A percentile compares a stretch with the other conserved stretches of the same genome.
phyloP scores from a whole-genome alignment of 257 asterid genomes.

The Solanum appendiculatum region DNA sequence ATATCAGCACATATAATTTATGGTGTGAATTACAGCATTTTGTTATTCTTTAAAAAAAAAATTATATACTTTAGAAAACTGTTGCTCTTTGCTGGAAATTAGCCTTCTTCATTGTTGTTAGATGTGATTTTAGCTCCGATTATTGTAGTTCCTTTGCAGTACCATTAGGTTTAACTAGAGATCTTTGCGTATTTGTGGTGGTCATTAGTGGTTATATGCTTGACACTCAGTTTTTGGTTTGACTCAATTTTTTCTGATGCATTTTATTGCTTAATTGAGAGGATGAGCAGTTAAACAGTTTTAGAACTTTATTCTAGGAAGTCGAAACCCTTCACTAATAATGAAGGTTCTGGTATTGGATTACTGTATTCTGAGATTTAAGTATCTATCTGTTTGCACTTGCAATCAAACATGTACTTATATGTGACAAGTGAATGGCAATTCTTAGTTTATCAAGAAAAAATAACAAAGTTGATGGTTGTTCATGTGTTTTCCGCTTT shows the following conservation, averaged over 20 bases:
- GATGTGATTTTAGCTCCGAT: background rate
- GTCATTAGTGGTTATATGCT: background rate
- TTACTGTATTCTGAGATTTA: background rate
- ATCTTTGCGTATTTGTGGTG: background rate
- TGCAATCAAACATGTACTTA: background rate
- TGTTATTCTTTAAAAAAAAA: background rate
- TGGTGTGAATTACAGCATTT: background rate
- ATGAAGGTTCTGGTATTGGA: background rate
- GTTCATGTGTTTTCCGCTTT: background rate
- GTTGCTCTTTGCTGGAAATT: background rate
- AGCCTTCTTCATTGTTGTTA: background rate
- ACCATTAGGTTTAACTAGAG: background rate
- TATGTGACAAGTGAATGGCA: background rate
- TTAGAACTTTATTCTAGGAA: background rate
- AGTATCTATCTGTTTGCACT: background rate
- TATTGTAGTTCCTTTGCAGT: background rate
- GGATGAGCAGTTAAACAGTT: background rate
- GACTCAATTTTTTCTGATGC: background rate
- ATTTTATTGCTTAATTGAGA: background rate
- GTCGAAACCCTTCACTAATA: background rate
- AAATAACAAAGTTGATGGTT: background rate
- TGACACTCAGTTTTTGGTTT: background rate
- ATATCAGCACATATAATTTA: background rate
- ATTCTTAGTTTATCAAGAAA: background rate
- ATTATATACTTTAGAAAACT: background rate